phyloP scores from a whole-genome alignment of 306 rosid genomes.

The Pueraria montana region DNA sequence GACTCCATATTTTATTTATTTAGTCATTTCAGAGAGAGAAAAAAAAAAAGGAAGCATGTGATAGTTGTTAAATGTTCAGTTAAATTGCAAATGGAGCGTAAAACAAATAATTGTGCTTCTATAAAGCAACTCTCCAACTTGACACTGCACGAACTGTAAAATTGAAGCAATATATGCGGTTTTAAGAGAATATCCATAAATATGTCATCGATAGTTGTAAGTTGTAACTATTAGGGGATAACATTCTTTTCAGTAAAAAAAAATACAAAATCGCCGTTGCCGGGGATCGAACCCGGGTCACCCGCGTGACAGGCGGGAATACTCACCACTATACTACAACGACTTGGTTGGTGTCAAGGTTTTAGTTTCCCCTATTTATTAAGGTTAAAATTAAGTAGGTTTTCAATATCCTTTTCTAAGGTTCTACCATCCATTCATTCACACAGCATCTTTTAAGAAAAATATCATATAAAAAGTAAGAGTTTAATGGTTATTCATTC shows the following conservation, averaged over 20 bases:
- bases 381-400: too few species aligned
- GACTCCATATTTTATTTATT: not conserved
- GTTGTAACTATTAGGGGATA: too few species aligned
- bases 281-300: slow-evolving; percentile 18
- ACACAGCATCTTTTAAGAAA: not conserved
- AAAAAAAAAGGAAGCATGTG: not conserved
- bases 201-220: too few species aligned
- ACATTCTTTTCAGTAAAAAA: too few species aligned
- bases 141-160: not conserved
- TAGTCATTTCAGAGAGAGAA: not conserved
- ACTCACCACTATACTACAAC: slow-evolving; percentile 16
- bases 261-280: not conserved
- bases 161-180: too few species aligned
- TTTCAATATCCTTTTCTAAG: too few species aligned
- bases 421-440: too few species aligned
- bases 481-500: too few species aligned
- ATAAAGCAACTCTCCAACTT: not conserved
- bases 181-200: too few species aligned
- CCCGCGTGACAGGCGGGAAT: slow-evolving; percentile 16
- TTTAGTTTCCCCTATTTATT: too few species aligned
- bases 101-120: not conserved
- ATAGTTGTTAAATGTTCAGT: not conserved
- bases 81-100: not conserved
- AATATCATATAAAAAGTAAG: too few species aligned
- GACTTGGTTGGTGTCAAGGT: not conserved